phyloP scores from a whole-genome alignment of 345 rosid genomes.

The Citrus mangshanensis region DNA sequence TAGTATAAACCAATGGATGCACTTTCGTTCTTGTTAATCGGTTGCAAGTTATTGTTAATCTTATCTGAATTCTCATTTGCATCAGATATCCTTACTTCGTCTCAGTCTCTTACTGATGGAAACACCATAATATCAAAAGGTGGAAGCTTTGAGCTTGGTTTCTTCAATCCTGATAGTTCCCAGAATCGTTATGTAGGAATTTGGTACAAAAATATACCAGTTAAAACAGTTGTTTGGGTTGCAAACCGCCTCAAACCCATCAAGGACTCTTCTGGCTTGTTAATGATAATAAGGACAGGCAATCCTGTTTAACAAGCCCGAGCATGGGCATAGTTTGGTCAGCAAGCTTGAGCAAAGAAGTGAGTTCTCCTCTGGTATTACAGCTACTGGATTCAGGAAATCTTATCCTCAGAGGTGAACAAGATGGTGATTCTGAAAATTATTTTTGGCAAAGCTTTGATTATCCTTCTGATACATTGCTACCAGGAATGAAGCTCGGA shows the following conservation, averaged over 20 bases:
- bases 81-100: constrained; percentile 14
- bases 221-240: constrained; percentile 42
- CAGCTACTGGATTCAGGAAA: constrained; percentile 49
- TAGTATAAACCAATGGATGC: no score
- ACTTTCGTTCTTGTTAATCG: background rate
- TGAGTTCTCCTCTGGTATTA: constrained; percentile 9
- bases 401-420: constrained; percentile 36
- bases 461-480: constrained; percentile 37
- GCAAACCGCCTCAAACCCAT: constrained; percentile 47
- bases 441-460: constrained; percentile 9
- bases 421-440: background rate
- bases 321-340: background rate
- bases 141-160: constrained; percentile 30
- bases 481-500: constrained; percentile 48
- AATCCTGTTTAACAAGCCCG: constrained; percentile 4
- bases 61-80: constrained; percentile 3
- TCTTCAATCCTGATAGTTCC: constrained; percentile 36
- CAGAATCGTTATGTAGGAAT: constrained; percentile 43
- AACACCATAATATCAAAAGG: constrained; percentile 25
- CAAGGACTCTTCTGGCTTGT: constrained; percentile 32
- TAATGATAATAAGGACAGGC: constrained; percentile 23
- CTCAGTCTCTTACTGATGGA: constrained; percentile 14
- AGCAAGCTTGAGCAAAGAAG: background rate
- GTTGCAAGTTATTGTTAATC: background rate
- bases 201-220: constrained; percentile 44